A percentile compares a stretch with the other conserved stretches of the same genome.
Evolutionary conservation across 495 filamentous ascomycete species (phyloP).

Genomic region (Astrocystis sublimbata): DNA sequence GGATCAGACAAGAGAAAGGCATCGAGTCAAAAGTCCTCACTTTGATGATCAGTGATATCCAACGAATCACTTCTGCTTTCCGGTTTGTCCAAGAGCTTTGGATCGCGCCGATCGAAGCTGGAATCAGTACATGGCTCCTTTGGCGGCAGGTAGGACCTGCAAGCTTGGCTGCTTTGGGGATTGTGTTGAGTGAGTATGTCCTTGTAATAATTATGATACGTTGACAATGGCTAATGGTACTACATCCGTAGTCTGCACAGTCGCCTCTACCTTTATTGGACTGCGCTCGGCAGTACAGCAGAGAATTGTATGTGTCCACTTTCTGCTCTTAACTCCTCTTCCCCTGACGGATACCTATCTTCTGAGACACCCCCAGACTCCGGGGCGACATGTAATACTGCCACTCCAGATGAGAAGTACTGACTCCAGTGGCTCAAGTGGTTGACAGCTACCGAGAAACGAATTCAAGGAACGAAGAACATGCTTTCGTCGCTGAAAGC

Average conservation of each 20-base stretch:
- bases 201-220: neutral
- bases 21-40: conserved; percentile 42
- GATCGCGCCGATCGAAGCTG: conserved; percentile 53
- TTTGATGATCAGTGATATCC: conserved; percentile 51
- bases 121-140: conserved; percentile 54
- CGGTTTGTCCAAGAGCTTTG: conserved; percentile 33
- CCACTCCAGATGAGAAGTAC: too few species aligned
- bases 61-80: conserved; percentile 29
- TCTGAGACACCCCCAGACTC: too few species aligned
- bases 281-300: conserved; percentile 4
- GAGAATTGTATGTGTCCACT: too few species aligned
- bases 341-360: too few species aligned
- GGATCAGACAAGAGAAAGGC: conserved; percentile 33
- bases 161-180: conserved; percentile 46
- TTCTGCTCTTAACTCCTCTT: too few species aligned
- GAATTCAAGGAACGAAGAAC: conserved; percentile 45
- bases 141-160: conserved; percentile 50
- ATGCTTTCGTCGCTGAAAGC: conserved; percentile 58
- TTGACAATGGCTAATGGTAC: neutral
- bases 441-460: conserved; percentile 27
- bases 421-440: too few species aligned
- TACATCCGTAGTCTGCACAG: neutral
- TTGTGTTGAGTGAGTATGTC: conserved; percentile 41
- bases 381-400: too few species aligned
- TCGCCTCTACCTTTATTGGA: conserved; percentile 3